These are phyloP conservation scores for Drechslerella stenobrocha DNA, from an alignment of 2,329 filamentous ascomycete species.

Conservation along the genomic window DNA sequence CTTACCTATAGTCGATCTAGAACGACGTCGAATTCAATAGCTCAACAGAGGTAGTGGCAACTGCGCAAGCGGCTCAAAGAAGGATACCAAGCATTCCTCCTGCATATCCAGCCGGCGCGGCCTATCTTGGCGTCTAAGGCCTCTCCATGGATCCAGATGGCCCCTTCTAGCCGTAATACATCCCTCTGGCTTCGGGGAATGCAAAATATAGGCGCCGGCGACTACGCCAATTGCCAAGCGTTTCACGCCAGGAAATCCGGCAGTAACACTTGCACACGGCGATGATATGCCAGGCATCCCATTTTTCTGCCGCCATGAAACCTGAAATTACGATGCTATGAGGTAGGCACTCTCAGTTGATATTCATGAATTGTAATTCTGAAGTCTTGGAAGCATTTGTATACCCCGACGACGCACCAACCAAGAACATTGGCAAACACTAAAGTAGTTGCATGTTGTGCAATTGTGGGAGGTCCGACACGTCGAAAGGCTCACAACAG, in stretches of 20 bases:
- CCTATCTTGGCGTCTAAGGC: constrained; percentile 23
- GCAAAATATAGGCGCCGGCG: neutral
- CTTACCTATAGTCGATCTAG: too few relatives aligned
- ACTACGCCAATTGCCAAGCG: neutral
- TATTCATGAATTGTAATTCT: constrained; percentile 21
- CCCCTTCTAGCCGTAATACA: neutral
- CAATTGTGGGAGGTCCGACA: neutral
- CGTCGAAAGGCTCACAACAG: neutral
- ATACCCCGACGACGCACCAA: constrained; percentile 8
- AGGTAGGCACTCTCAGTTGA: neutral
- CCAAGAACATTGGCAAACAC: constrained; percentile 9
- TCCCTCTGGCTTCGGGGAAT: neutral
- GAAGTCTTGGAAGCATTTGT: constrained; percentile 11
- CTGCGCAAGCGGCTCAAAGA: neutral
- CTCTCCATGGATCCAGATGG: constrained; percentile 27
- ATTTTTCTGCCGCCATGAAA: neutral
- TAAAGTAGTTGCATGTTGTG: neutral
- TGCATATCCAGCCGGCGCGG: constrained; percentile 20
- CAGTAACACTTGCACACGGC: neutral
- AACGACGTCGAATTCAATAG: too few relatives aligned
- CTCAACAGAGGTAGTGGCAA: too few relatives aligned
- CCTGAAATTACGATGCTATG: neutral
- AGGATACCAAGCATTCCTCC: constrained; percentile 19
- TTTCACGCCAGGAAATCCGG: neutral
- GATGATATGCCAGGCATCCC: neutral